Evolutionary conservation across 345 rosid species (phyloP).

Genomic region (Camelina laxa): DNA sequence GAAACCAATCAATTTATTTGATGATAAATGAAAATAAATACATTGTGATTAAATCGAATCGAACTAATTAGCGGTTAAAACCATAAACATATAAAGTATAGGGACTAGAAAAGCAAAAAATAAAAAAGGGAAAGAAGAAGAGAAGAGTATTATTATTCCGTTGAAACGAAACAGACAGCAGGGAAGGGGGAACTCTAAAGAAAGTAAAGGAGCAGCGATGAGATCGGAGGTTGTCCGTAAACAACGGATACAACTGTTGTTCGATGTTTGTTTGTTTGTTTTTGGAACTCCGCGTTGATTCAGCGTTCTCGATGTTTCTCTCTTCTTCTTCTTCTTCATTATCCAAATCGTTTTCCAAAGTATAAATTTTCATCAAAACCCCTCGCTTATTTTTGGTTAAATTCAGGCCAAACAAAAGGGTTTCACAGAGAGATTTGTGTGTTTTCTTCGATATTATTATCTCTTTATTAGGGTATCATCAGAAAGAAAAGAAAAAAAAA

Average conservation of each 20-base stretch:
- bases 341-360: neutral
- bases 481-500: too few species aligned
- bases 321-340: neutral
- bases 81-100: neutral
- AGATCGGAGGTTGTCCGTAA: conserved; percentile 28
- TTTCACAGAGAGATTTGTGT: conserved; percentile 12
- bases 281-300: conserved; percentile 31
- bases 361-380: conserved; percentile 28
- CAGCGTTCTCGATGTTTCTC: conserved; percentile 15
- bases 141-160: neutral
- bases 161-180: neutral
- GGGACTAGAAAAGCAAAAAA: neutral
- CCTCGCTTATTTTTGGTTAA: conserved; percentile 22
- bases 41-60: too few species aligned
- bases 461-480: conserved; percentile 21
- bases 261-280: conserved; percentile 12
- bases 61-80: neutral
- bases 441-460: conserved; percentile 25
- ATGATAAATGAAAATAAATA: neutral
- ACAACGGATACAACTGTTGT: conserved; percentile 3
- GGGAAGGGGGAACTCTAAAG: conserved; percentile 22
- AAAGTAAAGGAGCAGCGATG: conserved; percentile 44
- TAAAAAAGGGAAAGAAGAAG: too few species aligned
- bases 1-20: neutral
- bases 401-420: conserved; percentile 23